Evolutionary conservation across 306 rosid genomes (phyloP), one percentile per base, ranked within the genome.

Genomic region (Psophocarpus tetragonolobus): DNA sequence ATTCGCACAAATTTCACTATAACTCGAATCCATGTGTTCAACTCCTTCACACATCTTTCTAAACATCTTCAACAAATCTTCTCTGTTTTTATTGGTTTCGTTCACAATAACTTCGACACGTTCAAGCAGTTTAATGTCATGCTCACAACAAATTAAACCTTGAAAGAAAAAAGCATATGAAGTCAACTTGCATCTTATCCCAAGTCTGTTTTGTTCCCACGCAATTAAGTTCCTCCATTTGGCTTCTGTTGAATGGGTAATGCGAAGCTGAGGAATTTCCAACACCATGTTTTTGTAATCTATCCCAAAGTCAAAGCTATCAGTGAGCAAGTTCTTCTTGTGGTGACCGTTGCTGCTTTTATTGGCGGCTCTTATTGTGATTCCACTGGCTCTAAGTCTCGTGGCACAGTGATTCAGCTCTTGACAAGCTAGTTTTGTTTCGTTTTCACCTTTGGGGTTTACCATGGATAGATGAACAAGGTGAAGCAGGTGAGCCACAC

Each of bases 211-310:
- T n/a, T n/a, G n/a, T n/a, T n/a, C n/a, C n/a, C n/a, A n/a, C n/a
- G 76, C 84, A 65, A 80, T 73, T 4, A 79, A 17, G 29, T 80
- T 80, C 68, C 71, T 53, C 68, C 71, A 65, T 10, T 38, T 21
- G 8, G 33, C 76, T 53, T 63, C 66, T 1, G 63, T 65, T 6
- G 44, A 9, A 13, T 80, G 53, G 0, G 3, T 73, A 15, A 54
- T 38, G 13, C 39, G 24, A 24, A 54, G n/a, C 15, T 13, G 77
- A 1, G 77, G 39, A 11, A 73, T 73, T 26, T 73, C 17, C 5
- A 54, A 45, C 14, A 9, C 27, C 24, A 50, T 48, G 0, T 13
- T 2, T 0, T 6, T 24, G 3, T 54, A 73, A 0, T 14, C 5
- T 36, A 73, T 38, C 38, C 15, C 0, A 56, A 1, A 17, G 1